Evolutionary conservation across 2,329 filamentous ascomycete species (phyloP), one percentile per base, ranked within the genome.

Genomic region (Paraconiothyrium sp.): DNA sequence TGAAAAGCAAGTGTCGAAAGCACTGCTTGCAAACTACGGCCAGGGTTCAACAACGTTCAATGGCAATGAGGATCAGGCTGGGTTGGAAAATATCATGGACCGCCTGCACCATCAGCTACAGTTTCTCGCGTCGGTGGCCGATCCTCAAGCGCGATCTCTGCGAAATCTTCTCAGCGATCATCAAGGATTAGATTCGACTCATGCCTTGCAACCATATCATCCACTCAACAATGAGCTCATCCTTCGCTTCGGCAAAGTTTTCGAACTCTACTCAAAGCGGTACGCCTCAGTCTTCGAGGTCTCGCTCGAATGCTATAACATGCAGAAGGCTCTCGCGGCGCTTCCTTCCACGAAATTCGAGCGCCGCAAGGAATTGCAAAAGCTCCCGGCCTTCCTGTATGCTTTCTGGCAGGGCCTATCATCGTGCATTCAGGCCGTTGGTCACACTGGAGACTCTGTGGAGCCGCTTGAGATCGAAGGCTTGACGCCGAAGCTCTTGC

Each of bases 151-250:
- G 13, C 60, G 57, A n/a, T 39, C 60, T 10, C 37, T 66, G 7
- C 58, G 61, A 20, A 32, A 13, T 1, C 27, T 55, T 5, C 48
- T 72, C 32, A 34, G 22, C 7, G 49, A 52, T n/a, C 46, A 60
- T 68, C 62, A 72, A 76, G 24, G 58, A 14, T 34, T 24, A 11
- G 51, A 54, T 46, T 58, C 67, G 32, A 34, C 63, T 32, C 13
- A 22, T 10, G 16, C 48, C 6, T 24, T 51, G 11, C 41, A 52
- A 70, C 73, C 82, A 44, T 75, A 82, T 60, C 80, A 84, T 72
- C 81, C 82, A 60, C 72, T 84, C 58, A 79, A 76, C 69, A 84
- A 84, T 62, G 79, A 82, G 63, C 69, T 81, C 30, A 74, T 78
- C 39, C 66, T 83, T 27, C 74, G 75, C 34, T 60, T 58, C 27